A percentile compares a stretch with the other conserved stretches of the same genome.
phyloP scores from a whole-genome alignment of 2,329 filamentous ascomycete species.

The Colletotrichum tropicicola region DNA sequence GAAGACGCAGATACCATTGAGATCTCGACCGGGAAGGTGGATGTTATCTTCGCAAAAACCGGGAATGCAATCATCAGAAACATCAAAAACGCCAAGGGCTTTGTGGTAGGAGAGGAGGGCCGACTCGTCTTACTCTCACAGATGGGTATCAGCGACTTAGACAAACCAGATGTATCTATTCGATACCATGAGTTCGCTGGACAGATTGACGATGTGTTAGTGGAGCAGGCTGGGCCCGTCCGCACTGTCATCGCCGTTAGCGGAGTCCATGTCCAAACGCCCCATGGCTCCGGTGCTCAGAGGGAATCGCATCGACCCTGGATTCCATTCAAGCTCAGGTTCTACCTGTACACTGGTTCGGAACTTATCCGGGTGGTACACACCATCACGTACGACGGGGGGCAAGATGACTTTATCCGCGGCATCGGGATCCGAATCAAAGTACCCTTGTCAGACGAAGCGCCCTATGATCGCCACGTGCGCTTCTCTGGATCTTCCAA shows the following conservation, averaged over 20 bases:
- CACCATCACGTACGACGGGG: conserved; percentile 63
- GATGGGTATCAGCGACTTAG: not conserved
- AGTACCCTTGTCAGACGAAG: conserved; percentile 60
- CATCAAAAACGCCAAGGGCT: not conserved
- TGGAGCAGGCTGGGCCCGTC: conserved; percentile 50
- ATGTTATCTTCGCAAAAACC: not conserved
- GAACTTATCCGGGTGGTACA: conserved; percentile 64
- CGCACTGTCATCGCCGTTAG: conserved; percentile 57
- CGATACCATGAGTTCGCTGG: conserved; percentile 57
- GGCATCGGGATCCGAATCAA: conserved; percentile 64
- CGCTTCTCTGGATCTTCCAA: conserved; percentile 63
- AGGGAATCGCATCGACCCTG: conserved; percentile 52
- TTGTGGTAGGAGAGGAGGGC: not conserved
- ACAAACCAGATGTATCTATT: not conserved
- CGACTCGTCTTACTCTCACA: not conserved
- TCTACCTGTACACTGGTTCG: conserved; percentile 67
- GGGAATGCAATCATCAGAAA: not conserved
- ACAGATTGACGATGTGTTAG: conserved; percentile 59
- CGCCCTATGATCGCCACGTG: conserved; percentile 67
- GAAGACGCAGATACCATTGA: not conserved
- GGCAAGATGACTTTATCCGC: conserved; percentile 58
- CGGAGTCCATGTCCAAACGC: conserved; percentile 51
- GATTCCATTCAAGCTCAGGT: conserved; percentile 64
- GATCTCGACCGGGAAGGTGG: not conserved
- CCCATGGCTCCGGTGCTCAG: conserved; percentile 38